These are phyloP conservation scores for Apophysomyces variabilis DNA, from an alignment of 371 early-diverging fungal genomes.

Conservation along the genomic window DNA sequence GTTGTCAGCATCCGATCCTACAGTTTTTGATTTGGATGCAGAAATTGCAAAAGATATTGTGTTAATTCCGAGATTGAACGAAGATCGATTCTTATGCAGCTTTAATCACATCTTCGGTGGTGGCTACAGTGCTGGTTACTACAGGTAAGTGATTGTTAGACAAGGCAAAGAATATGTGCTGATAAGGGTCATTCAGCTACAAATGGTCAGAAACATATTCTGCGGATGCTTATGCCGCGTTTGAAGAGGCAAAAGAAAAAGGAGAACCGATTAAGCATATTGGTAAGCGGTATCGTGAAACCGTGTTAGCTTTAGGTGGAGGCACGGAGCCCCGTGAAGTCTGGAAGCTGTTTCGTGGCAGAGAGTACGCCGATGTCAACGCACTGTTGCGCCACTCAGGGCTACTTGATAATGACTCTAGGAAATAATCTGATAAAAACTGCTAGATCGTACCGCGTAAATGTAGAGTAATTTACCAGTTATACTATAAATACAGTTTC, in stretches of 20 bases:
- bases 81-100: slow-evolving; percentile 66
- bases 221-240: slow-evolving; percentile 71
- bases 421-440: too few relatives aligned
- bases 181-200: slow-evolving; percentile 41
- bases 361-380: slow-evolving; percentile 56
- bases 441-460: too few relatives aligned
- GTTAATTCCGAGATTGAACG: slow-evolving; percentile 54
- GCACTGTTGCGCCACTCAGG: slow-evolving; percentile 68
- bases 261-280: slow-evolving; percentile 40
- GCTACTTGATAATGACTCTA: too few relatives aligned
- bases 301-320: slow-evolving; percentile 69
- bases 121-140: slow-evolving; percentile 69
- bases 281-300: slow-evolving; percentile 66
- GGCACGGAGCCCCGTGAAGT: slow-evolving; percentile 64
- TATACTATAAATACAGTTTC: too few relatives aligned
- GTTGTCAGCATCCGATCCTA: slow-evolving; percentile 27
- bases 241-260: slow-evolving; percentile 54
- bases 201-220: slow-evolving; percentile 75
- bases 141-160: slow-evolving; percentile 38
- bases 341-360: slow-evolving; percentile 64
- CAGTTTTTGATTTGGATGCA: slow-evolving; percentile 63
- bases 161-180: neutral
- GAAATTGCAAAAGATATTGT: slow-evolving; percentile 57
- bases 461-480: too few relatives aligned
- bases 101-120: slow-evolving; percentile 73